phyloP scores from a whole-genome alignment of 192 early-diverging fungal genomes.

The Geosiphon pyriformis region DNA sequence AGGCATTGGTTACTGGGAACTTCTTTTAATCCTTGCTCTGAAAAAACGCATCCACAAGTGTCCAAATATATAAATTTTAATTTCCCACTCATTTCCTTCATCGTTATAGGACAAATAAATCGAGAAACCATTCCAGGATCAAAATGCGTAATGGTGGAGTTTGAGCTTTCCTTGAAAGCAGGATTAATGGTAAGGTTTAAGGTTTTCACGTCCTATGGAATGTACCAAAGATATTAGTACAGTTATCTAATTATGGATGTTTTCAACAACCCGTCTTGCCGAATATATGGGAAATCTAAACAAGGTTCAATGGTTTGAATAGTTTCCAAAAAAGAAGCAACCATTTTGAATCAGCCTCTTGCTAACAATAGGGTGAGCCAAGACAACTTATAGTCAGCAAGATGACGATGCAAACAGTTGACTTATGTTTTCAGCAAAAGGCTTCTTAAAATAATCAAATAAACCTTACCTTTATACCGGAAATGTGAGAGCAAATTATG shows the following conservation, averaged over 20 bases:
- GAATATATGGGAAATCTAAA: neutral
- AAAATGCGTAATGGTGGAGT: constrained; percentile 43
- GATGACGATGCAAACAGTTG: no score
- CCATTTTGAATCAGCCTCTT: no score
- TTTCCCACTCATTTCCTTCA: constrained; percentile 85
- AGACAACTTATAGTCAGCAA: no score
- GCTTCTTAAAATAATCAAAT: no score
- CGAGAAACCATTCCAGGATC: constrained; percentile 47
- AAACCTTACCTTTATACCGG: constrained; percentile 49
- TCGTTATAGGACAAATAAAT: constrained; percentile 75
- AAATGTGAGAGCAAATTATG: constrained; percentile 66
- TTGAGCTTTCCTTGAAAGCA: constrained; percentile 39
- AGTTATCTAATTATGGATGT: no score
- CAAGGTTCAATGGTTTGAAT: no score
- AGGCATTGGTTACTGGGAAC: constrained; percentile 60
- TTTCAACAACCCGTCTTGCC: no score
- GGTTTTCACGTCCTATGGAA: constrained; percentile 52
- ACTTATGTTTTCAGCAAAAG: no score
- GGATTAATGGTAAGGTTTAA: constrained; percentile 68
- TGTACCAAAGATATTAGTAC: no score
- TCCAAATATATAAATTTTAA: constrained; percentile 56
- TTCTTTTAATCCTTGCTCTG: constrained; percentile 70
- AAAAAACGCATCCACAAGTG: constrained; percentile 75
- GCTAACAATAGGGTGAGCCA: no score
- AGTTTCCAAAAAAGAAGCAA: no score